Percentiles rank a stretch among this genome's conserved stretches.
These are phyloP conservation scores for Exidia glandulosa DNA, from an alignment of 768 basidiomycete genomes.

Conservation along the genomic window DNA sequence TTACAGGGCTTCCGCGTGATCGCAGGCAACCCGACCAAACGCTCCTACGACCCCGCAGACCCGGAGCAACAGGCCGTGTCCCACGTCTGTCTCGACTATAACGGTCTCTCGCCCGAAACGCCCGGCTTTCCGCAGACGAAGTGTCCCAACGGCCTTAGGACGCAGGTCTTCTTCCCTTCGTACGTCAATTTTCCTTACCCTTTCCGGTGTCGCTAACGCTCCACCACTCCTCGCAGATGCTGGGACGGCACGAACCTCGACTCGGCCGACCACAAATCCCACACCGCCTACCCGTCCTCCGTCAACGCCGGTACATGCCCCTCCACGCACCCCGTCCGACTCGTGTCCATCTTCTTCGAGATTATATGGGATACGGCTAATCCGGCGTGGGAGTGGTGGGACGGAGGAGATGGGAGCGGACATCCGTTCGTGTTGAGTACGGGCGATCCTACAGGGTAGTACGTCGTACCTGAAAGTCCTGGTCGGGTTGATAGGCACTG, in stretches of 20 bases:
- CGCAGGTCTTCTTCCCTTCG: conserved; percentile 21
- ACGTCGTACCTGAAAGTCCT: neutral
- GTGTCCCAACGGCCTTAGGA: conserved; percentile 18
- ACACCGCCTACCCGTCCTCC: conserved; percentile 23
- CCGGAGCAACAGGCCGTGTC: conserved; percentile 25
- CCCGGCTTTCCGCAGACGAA: conserved; percentile 9
- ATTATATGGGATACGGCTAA: neutral
- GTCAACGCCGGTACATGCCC: conserved; percentile 11
- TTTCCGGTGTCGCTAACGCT: neutral
- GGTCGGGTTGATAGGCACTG: too few species aligned
- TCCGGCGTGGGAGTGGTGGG: neutral
- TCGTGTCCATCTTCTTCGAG: conserved; percentile 13
- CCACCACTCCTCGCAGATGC: conserved; percentile 10
- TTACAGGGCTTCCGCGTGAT: conserved; percentile 22
- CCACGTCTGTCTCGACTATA: conserved; percentile 33
- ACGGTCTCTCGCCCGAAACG: conserved; percentile 11
- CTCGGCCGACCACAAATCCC: conserved; percentile 26
- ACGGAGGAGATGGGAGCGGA: neutral
- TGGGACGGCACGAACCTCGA: conserved; percentile 31
- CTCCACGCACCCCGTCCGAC: conserved; percentile 8
- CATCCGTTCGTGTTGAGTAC: neutral
- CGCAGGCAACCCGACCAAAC: conserved; percentile 33
- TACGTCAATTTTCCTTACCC: neutral
- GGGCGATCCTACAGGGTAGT: conserved; percentile 1
- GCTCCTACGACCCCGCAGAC: conserved; percentile 33